Evolutionary conservation across 1,284 basidiomycete species (phyloP).

Genomic region (Salmacisia buchloeana): DNA sequence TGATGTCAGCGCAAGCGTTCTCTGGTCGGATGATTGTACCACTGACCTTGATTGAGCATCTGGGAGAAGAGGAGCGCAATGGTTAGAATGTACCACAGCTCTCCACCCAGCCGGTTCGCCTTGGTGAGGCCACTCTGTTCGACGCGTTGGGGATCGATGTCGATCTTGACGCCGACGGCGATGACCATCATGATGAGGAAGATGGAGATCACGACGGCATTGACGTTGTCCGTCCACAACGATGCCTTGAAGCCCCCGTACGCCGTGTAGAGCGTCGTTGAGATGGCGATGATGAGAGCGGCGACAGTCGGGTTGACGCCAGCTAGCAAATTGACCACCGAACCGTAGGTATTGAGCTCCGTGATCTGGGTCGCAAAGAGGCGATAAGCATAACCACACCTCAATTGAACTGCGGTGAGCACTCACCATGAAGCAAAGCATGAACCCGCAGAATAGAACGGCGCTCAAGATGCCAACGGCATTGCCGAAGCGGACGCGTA

Average conservation of each 20-base stretch:
- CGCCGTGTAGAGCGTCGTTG: slow-evolving; percentile 48
- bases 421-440: slow-evolving; percentile 48
- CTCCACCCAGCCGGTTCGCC: slow-evolving; percentile 42
- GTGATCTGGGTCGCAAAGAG: slow-evolving; percentile 18
- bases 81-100: slow-evolving; percentile 48
- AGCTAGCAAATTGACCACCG: slow-evolving; percentile 34
- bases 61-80: slow-evolving; percentile 47
- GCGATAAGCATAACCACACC: neutral
- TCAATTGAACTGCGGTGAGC: too few species aligned
- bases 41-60: slow-evolving; percentile 48
- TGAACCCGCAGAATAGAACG: slow-evolving; percentile 45
- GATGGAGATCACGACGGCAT: slow-evolving; percentile 45
- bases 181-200: slow-evolving; percentile 43
- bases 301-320: slow-evolving; percentile 43
- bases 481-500: slow-evolving; percentile 47
- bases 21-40: neutral
- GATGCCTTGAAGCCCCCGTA: slow-evolving; percentile 51
- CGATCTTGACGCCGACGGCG: slow-evolving; percentile 43
- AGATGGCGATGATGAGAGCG: slow-evolving; percentile 45
- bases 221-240: slow-evolving; percentile 50
- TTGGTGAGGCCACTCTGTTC: slow-evolving; percentile 36
- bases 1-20: neutral
- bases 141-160: slow-evolving; percentile 35
- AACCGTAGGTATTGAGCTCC: slow-evolving; percentile 50
- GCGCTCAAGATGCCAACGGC: slow-evolving; percentile 44